phyloP scores from a whole-genome alignment of 768 basidiomycete species.

The Kwoniella mangroviensis region DNA sequence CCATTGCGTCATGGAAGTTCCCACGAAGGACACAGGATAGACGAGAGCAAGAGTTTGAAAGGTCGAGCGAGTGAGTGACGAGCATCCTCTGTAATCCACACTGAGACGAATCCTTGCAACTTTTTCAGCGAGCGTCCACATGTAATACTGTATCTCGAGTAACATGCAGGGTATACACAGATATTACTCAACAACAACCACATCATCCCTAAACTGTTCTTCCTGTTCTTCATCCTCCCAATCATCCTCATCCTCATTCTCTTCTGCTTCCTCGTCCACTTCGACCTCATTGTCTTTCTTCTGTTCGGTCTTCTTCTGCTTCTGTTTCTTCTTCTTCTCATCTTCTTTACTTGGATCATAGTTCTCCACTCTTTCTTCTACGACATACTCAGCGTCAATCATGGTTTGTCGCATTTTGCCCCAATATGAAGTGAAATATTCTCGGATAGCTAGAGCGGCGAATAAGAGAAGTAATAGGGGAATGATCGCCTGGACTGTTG shows the following conservation, averaged over 20 bases:
- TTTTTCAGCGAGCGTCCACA: too few relatives aligned
- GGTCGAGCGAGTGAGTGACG: too few relatives aligned
- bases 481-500: constrained; percentile 22
- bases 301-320: neutral
- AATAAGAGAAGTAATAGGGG: constrained; percentile 15
- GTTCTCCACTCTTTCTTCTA: constrained; percentile 50
- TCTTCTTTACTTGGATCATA: constrained; percentile 31
- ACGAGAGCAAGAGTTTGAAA: too few relatives aligned
- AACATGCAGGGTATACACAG: constrained; percentile 12
- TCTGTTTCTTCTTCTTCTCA: neutral
- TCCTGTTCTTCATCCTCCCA: constrained; percentile 15
- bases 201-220: neutral
- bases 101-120: too few relatives aligned
- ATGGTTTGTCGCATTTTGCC: constrained; percentile 26
- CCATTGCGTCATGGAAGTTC: too few relatives aligned
- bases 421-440: constrained; percentile 8
- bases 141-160: neutral
- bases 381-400: constrained; percentile 49
- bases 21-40: too few relatives aligned
- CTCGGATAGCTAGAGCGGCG: neutral
- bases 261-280: constrained; percentile 12
- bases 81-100: too few relatives aligned
- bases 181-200: neutral
- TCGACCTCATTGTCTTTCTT: constrained; percentile 1
- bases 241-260: neutral